Evolutionary conservation across 2,329 filamentous ascomycete genomes (phyloP), one percentile per base, ranked within the genome.

Genomic region (Tolypocladium tropicale): DNA sequence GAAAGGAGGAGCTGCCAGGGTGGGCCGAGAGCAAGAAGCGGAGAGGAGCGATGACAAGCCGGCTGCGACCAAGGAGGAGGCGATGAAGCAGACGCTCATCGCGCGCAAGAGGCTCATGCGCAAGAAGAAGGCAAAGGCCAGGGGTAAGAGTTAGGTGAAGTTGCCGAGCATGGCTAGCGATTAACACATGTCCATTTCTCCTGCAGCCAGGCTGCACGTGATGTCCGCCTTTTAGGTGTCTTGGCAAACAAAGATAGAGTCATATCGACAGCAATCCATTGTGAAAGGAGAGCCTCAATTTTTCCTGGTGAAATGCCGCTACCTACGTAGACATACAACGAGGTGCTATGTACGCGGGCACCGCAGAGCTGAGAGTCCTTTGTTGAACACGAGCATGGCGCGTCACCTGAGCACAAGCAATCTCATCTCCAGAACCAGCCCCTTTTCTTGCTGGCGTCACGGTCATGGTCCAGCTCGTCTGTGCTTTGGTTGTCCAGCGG

Each of bases 91-190:
- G 65, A 86, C 85, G 66, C 89, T 96, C 66, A 95, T 96, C 70
- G 86, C 84, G 52, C 86, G 89, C 71, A 96, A 95, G 77, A 80
- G 90, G 60, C 82, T 88, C 75, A 81, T 87, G 77, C 83, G 90
- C 57, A 87, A 87, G 71, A 88, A 86, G 73, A 84, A 83, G 74
- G 72, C 74, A 6, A 63, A 69, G 18, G 60, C 65, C 12, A 71
- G 74, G 52, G 67, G 59, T 25, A 56, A 57, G 21, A 59, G 50
- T 14, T 55, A 56, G 37, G 28, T 3, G 43, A 52, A 52, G 39
- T 46, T 37, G 30, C 43, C n/a, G n/a, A 33, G 28, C 33, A 28
- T 9, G 28, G 46, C 46, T 50, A 21, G 46, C 46, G 28, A 50
- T 50, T 11, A 18, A 50, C 32, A 30, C 28, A 32, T 21, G 46